Conservation (phyloP, 192 early-diverging fungal genomes). For the Podila minutissima region DNA sequence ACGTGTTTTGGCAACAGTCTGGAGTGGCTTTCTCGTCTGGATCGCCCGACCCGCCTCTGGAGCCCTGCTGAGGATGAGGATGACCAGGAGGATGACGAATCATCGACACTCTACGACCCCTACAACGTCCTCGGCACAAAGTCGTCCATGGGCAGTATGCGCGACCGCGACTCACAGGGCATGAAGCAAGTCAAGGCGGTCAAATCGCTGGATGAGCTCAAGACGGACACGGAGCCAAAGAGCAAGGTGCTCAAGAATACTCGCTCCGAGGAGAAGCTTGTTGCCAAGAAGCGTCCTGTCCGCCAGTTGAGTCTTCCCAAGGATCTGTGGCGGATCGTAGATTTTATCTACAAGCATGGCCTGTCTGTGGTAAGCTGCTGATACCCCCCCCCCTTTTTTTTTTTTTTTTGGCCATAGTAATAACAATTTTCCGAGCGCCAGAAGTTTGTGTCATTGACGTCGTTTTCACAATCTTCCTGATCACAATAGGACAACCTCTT, state of each 20-base stretch:
- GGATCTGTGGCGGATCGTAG: constrained; percentile 76
- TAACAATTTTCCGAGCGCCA: no score
- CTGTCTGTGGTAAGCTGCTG: constrained; percentile 65
- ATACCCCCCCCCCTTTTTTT: background rate
- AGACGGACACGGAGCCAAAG: background rate
- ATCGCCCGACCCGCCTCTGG: constrained; percentile 66
- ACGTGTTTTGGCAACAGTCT: constrained; percentile 82
- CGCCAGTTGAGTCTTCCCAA: constrained; percentile 63
- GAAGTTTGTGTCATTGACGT: constrained; percentile 2
- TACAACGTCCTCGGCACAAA: constrained; percentile 54
- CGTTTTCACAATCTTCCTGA: constrained; percentile 10
- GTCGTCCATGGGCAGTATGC: constrained; percentile 53
- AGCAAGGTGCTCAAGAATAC: constrained; percentile 6
- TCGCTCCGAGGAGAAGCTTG: constrained; percentile 3
- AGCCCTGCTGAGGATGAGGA: constrained; percentile 46
- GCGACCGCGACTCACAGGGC: constrained; percentile 21
- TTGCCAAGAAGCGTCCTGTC: background rate
- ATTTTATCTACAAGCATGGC: constrained; percentile 76
- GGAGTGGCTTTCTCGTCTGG: constrained; percentile 69
- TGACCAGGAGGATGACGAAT: constrained; percentile 36
- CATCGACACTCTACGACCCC: constrained; percentile 56
- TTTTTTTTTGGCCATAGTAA: background rate
- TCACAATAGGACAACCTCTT: constrained; percentile 71
- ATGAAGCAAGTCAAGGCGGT: constrained; percentile 30
- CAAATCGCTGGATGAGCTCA: constrained; percentile 19